Percentiles rank a stretch among this genome's conserved stretches.
phyloP scores from a whole-genome alignment of 176 grass and related monocot species.

The Avena atlantica region DNA sequence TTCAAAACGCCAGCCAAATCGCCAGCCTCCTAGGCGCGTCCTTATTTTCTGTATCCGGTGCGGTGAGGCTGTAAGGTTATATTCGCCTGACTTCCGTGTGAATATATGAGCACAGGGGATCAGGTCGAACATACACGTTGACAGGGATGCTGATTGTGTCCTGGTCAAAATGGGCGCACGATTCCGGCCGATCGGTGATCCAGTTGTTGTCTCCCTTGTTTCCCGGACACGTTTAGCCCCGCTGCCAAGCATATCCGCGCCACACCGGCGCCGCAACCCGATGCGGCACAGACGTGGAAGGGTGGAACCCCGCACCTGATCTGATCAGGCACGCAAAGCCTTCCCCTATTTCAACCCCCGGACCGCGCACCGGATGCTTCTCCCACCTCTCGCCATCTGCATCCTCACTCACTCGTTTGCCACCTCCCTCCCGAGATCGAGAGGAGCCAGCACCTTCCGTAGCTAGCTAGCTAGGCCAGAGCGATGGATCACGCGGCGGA shows the following conservation, averaged over 20 bases:
- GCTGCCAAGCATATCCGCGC: background rate
- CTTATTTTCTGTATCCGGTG: background rate
- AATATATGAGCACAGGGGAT: background rate
- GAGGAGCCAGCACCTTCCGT: background rate
- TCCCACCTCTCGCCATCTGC: background rate
- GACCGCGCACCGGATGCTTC: constrained; percentile 5
- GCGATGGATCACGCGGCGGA: constrained; percentile 91
- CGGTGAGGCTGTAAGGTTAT: background rate
- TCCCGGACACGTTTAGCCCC: constrained; percentile 35
- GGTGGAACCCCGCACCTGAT: background rate
- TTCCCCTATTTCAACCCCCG: constrained; percentile 21
- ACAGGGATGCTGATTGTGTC: background rate
- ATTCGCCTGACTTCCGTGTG: background rate
- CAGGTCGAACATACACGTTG: background rate
- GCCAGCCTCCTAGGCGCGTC: no score
- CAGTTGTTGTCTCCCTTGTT: background rate
- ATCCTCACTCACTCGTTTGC: background rate
- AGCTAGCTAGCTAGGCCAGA: background rate
- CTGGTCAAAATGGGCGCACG: background rate
- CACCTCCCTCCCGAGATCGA: background rate
- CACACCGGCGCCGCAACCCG: background rate
- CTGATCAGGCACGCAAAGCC: background rate
- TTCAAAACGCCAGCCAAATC: no score
- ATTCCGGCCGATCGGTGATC: background rate
- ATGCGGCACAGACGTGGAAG: constrained; percentile 46